phyloP scores from a whole-genome alignment of 73 alveolate genomes.

The Stentor roeselii region DNA sequence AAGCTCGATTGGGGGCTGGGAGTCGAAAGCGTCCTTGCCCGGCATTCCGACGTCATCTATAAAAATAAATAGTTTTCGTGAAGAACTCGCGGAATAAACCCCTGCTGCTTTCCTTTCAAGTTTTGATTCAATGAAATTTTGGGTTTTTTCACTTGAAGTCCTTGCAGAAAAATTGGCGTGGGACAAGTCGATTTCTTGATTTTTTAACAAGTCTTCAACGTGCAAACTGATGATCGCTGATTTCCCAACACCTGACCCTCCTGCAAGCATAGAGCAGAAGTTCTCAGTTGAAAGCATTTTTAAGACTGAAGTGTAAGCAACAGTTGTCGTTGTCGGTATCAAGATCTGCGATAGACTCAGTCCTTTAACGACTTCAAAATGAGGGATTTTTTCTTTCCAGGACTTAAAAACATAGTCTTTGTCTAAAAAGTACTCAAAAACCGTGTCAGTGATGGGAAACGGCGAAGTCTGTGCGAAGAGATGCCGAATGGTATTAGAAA shows the following conservation, averaged over 20 bases:
- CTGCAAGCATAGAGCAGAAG: slow-evolving; percentile 41
- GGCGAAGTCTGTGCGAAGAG: slow-evolving; percentile 54
- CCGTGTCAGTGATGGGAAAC: slow-evolving; percentile 71
- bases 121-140: slow-evolving; percentile 80
- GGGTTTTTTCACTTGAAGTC: slow-evolving; percentile 84
- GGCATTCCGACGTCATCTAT: slow-evolving; percentile 99
- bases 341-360: slow-evolving; percentile 70
- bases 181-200: slow-evolving; percentile 4
- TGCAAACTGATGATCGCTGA: slow-evolving; percentile 83
- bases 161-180: slow-evolving; percentile 59
- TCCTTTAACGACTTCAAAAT: neutral
- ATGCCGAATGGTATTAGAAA: slow-evolving; percentile 58
- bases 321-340: neutral
- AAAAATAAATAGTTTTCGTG: slow-evolving; percentile 91
- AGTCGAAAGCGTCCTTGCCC: slow-evolving; percentile 94
- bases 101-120: slow-evolving; percentile 90
- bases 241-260: slow-evolving; percentile 98
- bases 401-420: slow-evolving; percentile 45
- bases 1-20: slow-evolving; percentile 99
- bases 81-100: slow-evolving; percentile 86
- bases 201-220: slow-evolving; percentile 29
- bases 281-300: neutral
- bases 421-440: slow-evolving; percentile 83
- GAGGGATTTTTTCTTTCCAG: slow-evolving; percentile 52
- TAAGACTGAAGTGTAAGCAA: neutral